Conservation (phyloP, 352 stramenopile species). For the Phytophthora cactorum region DNA sequence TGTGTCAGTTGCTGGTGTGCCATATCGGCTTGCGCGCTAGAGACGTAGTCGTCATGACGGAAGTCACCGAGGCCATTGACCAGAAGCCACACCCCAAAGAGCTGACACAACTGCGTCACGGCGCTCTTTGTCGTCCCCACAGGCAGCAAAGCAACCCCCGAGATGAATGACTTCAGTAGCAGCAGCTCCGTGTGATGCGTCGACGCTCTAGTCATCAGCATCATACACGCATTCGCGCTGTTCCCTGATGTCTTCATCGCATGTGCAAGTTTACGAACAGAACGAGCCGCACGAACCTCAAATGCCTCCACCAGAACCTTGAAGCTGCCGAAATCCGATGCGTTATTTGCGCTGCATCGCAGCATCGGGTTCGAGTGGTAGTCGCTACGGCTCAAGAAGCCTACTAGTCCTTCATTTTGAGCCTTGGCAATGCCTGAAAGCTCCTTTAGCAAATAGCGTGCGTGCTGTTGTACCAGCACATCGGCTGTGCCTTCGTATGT, state of each 20-base stretch:
- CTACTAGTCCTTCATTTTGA: background rate
- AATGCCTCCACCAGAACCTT: slow-evolving; percentile 52
- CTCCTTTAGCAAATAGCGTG: slow-evolving; percentile 2
- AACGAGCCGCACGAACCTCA: slow-evolving; percentile 38
- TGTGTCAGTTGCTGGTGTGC: slow-evolving; percentile 39
- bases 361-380: slow-evolving; percentile 30
- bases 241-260: slow-evolving; percentile 50
- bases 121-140: slow-evolving; percentile 32
- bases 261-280: slow-evolving; percentile 31
- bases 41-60: slow-evolving; percentile 60
- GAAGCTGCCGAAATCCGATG: slow-evolving; percentile 42
- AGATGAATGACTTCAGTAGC: slow-evolving; percentile 41
- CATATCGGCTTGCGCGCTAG: slow-evolving; percentile 42
- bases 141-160: slow-evolving; percentile 32
- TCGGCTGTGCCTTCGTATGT: slow-evolving; percentile 11
- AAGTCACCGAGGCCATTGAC: slow-evolving; percentile 56
- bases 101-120: slow-evolving; percentile 37
- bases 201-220: slow-evolving; percentile 53
- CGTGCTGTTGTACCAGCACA: slow-evolving; percentile 8
- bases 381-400: background rate
- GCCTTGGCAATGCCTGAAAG: background rate
- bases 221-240: slow-evolving; percentile 55
- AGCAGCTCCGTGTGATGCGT: slow-evolving; percentile 53
- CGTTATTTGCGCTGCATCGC: slow-evolving; percentile 35
- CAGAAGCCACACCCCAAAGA: slow-evolving; percentile 55